Evolutionary conservation across 495 filamentous ascomycete species (phyloP).

Genomic region (Penicillium silybi): DNA sequence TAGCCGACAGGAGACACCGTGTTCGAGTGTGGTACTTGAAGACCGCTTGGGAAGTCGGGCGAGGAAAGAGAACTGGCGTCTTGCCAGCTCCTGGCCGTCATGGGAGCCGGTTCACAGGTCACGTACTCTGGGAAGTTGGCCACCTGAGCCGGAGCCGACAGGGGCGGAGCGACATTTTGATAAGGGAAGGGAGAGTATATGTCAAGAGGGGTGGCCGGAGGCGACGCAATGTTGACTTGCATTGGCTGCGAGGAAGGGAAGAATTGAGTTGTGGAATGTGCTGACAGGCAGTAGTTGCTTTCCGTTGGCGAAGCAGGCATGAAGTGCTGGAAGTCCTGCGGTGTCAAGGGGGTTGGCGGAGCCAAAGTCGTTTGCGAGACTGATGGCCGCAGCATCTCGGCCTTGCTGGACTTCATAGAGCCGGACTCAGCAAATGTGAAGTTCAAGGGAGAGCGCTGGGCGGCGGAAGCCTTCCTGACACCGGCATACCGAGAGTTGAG

Average conservation of each 20-base stretch:
- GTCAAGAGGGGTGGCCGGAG: conserved; percentile 42
- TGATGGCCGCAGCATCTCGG: conserved; percentile 40
- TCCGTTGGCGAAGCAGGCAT: conserved; percentile 39
- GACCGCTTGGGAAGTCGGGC: conserved; percentile 34
- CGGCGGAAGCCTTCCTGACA: conserved; percentile 46
- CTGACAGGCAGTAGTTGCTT: conserved; percentile 38
- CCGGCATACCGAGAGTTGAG: conserved; percentile 49
- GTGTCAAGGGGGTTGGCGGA: conserved; percentile 47
- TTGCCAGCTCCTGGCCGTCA: conserved; percentile 41
- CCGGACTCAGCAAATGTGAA: conserved; percentile 47
- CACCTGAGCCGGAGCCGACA: conserved; percentile 46
- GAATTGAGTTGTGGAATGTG: conserved; percentile 34
- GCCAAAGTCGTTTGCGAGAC: conserved; percentile 37
- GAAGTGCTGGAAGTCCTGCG: conserved; percentile 43
- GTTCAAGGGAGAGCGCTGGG: conserved; percentile 53
- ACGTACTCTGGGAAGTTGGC: conserved; percentile 41
- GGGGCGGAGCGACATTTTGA: conserved; percentile 36
- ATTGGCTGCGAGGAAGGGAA: conserved; percentile 43
- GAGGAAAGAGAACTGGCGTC: conserved; percentile 40
- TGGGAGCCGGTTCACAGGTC: conserved; percentile 25
- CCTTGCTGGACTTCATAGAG: conserved; percentile 36
- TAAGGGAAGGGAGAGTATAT: conserved; percentile 41
- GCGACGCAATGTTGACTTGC: conserved; percentile 46
- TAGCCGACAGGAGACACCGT: conserved; percentile 37
- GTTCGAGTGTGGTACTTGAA: conserved; percentile 32